phyloP scores from a whole-genome alignment of 2,329 filamentous ascomycete species.

The Xylariaceae sp. region DNA sequence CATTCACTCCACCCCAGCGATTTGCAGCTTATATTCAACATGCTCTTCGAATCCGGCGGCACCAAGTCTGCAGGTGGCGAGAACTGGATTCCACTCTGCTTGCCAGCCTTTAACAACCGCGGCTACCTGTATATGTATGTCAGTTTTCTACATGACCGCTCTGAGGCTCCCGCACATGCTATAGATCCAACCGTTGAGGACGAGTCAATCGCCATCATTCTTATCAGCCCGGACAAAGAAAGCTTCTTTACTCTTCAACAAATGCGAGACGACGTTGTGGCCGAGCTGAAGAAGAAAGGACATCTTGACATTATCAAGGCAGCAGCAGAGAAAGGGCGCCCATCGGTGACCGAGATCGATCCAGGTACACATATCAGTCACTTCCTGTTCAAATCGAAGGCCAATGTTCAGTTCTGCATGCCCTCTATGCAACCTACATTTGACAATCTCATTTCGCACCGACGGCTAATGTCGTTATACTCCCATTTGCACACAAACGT shows the following conservation, averaged over 20 bases:
- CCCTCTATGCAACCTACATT: constrained; percentile 78
- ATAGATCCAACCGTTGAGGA: constrained; percentile 66
- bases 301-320: constrained; percentile 75
- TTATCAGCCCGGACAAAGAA: constrained; percentile 92
- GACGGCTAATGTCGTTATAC: constrained; percentile 83
- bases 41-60: constrained; percentile 94
- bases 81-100: constrained; percentile 95
- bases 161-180: constrained; percentile 49
- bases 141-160: constrained; percentile 79
- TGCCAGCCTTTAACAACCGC: constrained; percentile 95
- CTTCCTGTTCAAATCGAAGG: constrained; percentile 93
- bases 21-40: constrained; percentile 96
- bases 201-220: constrained; percentile 85
- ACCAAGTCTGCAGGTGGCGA: constrained; percentile 91
- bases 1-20: constrained; percentile 96
- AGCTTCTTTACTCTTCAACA: constrained; percentile 88
- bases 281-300: constrained; percentile 77
- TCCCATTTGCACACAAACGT: constrained; percentile 81
- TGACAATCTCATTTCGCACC: constrained; percentile 58
- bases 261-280: constrained; percentile 66
- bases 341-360: constrained; percentile 74
- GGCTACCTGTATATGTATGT: constrained; percentile 99
- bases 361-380: constrained; percentile 83
- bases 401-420: constrained; percentile 96
- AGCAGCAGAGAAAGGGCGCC: constrained; percentile 74